Conservation (phyloP, 768 basidiomycete genomes). For the Amanita exitialis region DNA sequence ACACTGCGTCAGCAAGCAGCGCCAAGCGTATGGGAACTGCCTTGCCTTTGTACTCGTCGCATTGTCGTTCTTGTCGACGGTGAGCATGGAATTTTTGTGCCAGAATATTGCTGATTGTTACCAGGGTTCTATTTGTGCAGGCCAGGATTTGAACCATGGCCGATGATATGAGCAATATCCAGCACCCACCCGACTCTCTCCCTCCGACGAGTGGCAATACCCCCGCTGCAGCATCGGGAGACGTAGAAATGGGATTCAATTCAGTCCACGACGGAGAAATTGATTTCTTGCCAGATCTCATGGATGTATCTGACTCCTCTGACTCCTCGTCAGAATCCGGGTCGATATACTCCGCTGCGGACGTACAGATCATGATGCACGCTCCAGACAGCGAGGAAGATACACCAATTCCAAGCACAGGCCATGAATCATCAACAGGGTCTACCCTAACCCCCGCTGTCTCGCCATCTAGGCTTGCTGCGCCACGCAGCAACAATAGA, state of each 20-base stretch:
- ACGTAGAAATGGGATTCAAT: not conserved
- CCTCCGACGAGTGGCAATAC: not conserved
- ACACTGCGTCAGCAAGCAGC: not conserved
- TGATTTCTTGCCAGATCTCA: conserved; percentile 19
- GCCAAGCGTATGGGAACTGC: not conserved
- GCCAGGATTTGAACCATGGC: not conserved
- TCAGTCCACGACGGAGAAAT: conserved; percentile 12
- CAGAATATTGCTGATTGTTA: not conserved
- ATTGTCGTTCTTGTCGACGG: not conserved
- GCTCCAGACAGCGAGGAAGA: not conserved
- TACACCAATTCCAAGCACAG: not conserved
- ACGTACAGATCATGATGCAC: conserved; percentile 6
- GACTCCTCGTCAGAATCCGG: conserved; percentile 7
- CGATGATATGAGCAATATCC: not conserved
- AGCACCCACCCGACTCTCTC: not conserved
- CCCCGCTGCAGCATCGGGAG: not conserved
- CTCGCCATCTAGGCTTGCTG: conserved; percentile 7
- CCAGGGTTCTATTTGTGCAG: not conserved
- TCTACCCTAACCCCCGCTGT: conserved; percentile 1
- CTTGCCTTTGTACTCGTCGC: not conserved
- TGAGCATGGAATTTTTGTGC: not conserved
- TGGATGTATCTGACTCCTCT: conserved; percentile 6
- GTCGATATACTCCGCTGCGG: not conserved
- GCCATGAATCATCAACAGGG: not conserved
- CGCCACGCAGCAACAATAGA: conserved; percentile 22